These are phyloP conservation scores for Wickerhamomyces ciferrii DNA, from an alignment of 805 yeast genomes.

Conservation along the genomic window DNA sequence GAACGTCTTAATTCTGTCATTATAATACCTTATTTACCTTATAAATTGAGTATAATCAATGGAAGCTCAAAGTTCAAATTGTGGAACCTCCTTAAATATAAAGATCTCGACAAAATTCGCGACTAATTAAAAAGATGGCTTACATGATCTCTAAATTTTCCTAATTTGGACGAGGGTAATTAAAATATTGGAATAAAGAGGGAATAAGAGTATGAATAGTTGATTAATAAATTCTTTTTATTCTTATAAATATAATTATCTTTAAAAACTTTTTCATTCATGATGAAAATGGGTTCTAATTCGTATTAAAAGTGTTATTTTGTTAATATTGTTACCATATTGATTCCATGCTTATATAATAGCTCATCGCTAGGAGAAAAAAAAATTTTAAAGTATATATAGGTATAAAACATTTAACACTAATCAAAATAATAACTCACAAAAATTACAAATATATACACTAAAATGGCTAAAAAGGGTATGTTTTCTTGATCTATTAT, in stretches of 20 bases:
- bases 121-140: background rate
- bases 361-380: background rate
- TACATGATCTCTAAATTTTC: background rate
- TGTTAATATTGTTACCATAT: background rate
- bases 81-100: background rate
- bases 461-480: conserved; percentile 23
- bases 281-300: too few species aligned
- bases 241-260: too few species aligned
- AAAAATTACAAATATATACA: too few species aligned
- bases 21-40: too few species aligned
- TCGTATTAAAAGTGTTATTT: too few species aligned
- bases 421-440: background rate
- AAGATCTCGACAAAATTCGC: background rate
- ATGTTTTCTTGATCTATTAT: too few species aligned
- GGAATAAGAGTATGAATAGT: too few species aligned
- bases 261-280: too few species aligned
- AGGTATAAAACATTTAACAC: too few species aligned
- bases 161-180: background rate
- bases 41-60: too few species aligned
- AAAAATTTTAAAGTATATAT: background rate
- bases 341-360: background rate
- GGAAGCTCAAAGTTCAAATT: background rate
- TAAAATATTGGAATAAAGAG: too few species aligned
- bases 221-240: too few species aligned
- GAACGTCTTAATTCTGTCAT: conserved; percentile 26